Percentiles rank a stretch among this genome's conserved stretches.
These are phyloP conservation scores for Cardamine resedifolia DNA, from an alignment of 345 rosid genomes.

Conservation along the genomic window DNA sequence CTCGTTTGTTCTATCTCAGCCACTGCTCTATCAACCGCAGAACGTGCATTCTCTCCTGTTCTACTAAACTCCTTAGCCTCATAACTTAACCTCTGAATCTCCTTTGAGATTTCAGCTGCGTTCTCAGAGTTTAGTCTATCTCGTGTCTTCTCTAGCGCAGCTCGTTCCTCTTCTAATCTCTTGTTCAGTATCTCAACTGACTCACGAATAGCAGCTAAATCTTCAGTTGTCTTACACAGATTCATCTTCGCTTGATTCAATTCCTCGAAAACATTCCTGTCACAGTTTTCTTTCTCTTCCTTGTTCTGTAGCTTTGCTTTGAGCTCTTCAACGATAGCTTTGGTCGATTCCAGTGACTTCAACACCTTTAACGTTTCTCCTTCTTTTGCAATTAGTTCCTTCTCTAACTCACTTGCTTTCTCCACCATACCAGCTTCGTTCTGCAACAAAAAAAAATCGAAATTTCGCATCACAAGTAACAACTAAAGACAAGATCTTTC, in stretches of 20 bases:
- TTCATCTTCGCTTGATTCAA: constrained; percentile 79
- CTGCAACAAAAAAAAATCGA: constrained; percentile 4
- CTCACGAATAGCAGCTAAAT: constrained; percentile 68
- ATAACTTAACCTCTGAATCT: constrained; percentile 66
- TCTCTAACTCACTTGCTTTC: constrained; percentile 66
- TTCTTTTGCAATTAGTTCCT: constrained; percentile 71
- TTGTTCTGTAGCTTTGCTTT: constrained; percentile 42
- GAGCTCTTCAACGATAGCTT: constrained; percentile 63
- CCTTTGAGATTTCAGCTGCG: constrained; percentile 59
- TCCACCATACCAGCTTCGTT: constrained; percentile 46
- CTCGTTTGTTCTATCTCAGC: constrained; percentile 68
- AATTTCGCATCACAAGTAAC: constrained; percentile 16
- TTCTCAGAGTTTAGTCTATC: constrained; percentile 55
- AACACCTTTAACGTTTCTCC: constrained; percentile 73
- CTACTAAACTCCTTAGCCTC: constrained; percentile 71
- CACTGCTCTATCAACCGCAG: constrained; percentile 58
- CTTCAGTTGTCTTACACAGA: constrained; percentile 72
- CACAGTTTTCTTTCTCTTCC: constrained; percentile 35
- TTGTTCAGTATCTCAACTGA: constrained; percentile 66
- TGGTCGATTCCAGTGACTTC: constrained; percentile 72
- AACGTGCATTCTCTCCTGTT: constrained; percentile 58
- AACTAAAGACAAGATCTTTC: neutral
- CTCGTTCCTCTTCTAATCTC: constrained; percentile 71
- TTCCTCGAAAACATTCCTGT: constrained; percentile 49
- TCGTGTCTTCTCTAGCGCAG: constrained; percentile 64